Conservation (phyloP, 768 basidiomycete species). For the Chalciporus sphaerocephalus region DNA sequence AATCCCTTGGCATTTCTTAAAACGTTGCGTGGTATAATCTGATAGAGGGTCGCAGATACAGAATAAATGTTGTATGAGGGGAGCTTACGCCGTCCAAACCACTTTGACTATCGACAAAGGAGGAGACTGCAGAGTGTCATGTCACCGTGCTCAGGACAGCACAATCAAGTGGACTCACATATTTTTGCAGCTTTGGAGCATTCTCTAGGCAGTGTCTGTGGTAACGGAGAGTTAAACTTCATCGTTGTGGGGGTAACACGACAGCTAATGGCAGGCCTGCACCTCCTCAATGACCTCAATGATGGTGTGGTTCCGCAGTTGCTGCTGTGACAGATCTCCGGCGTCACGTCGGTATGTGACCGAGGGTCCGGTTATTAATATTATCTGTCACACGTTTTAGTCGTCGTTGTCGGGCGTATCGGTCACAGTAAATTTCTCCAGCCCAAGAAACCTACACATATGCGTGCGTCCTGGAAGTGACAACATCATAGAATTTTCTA, state of each 20-base stretch:
- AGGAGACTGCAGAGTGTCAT: slow-evolving; percentile 56
- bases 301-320: slow-evolving; percentile 18
- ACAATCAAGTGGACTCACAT: slow-evolving; percentile 42
- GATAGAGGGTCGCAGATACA: neutral
- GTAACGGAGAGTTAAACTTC: slow-evolving; percentile 49
- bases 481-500: too few relatives aligned
- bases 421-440: too few relatives aligned
- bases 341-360: slow-evolving; percentile 13
- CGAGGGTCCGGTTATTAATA: too few relatives aligned
- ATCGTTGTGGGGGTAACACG: slow-evolving; percentile 22
- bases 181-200: slow-evolving; percentile 86
- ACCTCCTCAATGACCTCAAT: slow-evolving; percentile 3
- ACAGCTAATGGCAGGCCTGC: neutral
- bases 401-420: too few relatives aligned
- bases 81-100: slow-evolving; percentile 71
- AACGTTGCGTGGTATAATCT: slow-evolving; percentile 55
- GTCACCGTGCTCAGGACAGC: slow-evolving; percentile 2
- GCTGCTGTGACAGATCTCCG: slow-evolving; percentile 1
- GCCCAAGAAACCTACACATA: too few relatives aligned
- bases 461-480: too few relatives aligned
- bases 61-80: neutral
- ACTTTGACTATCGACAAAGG: slow-evolving; percentile 76
- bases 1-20: slow-evolving; percentile 66
- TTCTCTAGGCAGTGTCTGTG: slow-evolving; percentile 68
- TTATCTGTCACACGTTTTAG: too few relatives aligned